These are phyloP conservation scores for Coniosporium apollinis DNA, from an alignment of 495 filamentous ascomycete species.

Conservation along the genomic window DNA sequence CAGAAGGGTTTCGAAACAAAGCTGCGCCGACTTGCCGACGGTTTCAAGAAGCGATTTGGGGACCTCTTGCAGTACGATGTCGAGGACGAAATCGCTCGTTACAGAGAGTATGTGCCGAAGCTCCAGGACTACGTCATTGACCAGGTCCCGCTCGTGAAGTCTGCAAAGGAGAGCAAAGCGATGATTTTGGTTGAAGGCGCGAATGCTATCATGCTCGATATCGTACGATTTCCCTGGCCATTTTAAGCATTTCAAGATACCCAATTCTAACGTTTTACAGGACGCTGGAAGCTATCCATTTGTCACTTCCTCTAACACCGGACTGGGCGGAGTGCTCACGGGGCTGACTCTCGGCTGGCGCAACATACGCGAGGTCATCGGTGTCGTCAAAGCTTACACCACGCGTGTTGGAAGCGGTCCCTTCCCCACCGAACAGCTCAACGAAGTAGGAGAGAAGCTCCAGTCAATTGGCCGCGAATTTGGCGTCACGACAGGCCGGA, in stretches of 20 bases:
- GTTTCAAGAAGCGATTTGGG: constrained; percentile 60
- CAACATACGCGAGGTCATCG: constrained; percentile 48
- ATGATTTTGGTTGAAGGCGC: constrained; percentile 71
- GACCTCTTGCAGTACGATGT: constrained; percentile 57
- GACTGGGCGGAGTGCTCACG: constrained; percentile 52
- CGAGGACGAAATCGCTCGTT: constrained; percentile 60
- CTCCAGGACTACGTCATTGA: constrained; percentile 59
- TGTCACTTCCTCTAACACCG: constrained; percentile 49
- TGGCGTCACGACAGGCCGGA: constrained; percentile 73
- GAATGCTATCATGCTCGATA: constrained; percentile 72
- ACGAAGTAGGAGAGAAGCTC: constrained; percentile 45
- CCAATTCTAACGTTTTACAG: not conserved
- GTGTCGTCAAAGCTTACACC: constrained; percentile 69
- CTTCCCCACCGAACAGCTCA: constrained; percentile 70
- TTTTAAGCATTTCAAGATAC: not conserved
- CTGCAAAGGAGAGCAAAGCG: constrained; percentile 38
- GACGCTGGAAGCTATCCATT: constrained; percentile 69
- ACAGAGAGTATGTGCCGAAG: constrained; percentile 50
- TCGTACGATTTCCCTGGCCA: constrained; percentile 22
- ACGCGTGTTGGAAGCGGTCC: constrained; percentile 60
- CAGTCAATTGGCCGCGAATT: constrained; percentile 48
- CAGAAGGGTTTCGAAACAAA: constrained; percentile 56
- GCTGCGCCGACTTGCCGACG: constrained; percentile 44
- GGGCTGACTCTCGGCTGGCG: constrained; percentile 43
- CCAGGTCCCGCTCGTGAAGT: constrained; percentile 38